phyloP scores from a whole-genome alignment of 805 yeast species.

The Wickerhamomyces hampshirensis region DNA sequence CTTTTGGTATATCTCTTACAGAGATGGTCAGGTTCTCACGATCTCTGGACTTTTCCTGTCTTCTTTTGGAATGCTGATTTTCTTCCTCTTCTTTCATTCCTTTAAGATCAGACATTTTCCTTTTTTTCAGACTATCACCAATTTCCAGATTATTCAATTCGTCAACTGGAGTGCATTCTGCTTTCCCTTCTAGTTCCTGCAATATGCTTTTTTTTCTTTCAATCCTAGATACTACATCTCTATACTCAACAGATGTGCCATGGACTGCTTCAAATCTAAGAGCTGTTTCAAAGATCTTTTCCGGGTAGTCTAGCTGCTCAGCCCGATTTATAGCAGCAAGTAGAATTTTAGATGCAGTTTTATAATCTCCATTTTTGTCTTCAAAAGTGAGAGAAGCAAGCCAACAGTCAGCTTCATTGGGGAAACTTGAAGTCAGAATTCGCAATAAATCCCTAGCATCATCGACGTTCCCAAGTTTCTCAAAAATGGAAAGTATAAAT shows the following conservation, averaged over 20 bases:
- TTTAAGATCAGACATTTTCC: slow-evolving; percentile 10
- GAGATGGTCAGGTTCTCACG: slow-evolving; percentile 58
- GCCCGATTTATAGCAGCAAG: slow-evolving; percentile 28
- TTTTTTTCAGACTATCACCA: slow-evolving; percentile 4
- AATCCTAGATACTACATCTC: slow-evolving; percentile 23
- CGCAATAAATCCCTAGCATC: slow-evolving; percentile 21
- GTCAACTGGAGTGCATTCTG: slow-evolving; percentile 3
- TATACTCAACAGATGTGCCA: slow-evolving; percentile 27
- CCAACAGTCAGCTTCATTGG: slow-evolving; percentile 44
- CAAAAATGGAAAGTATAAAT: slow-evolving; percentile 31
- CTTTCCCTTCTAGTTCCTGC: slow-evolving; percentile 10
- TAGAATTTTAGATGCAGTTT: slow-evolving; percentile 26
- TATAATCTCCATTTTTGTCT: slow-evolving; percentile 24
- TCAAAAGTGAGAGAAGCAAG: slow-evolving; percentile 38
- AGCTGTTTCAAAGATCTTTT: slow-evolving; percentile 42
- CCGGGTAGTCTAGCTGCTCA: slow-evolving; percentile 43
- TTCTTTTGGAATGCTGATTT: neutral
- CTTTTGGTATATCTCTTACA: slow-evolving; percentile 43
- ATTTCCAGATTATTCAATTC: slow-evolving; percentile 3
- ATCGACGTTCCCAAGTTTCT: slow-evolving; percentile 26
- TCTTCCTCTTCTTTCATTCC: slow-evolving; percentile 1
- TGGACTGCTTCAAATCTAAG: slow-evolving; percentile 30
- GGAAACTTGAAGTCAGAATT: slow-evolving; percentile 24
- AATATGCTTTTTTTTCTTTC: slow-evolving; percentile 18
- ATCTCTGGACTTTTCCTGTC: slow-evolving; percentile 31